phyloP scores from a whole-genome alignment of 345 rosid genomes.

The Crucihimalaya himalaica region DNA sequence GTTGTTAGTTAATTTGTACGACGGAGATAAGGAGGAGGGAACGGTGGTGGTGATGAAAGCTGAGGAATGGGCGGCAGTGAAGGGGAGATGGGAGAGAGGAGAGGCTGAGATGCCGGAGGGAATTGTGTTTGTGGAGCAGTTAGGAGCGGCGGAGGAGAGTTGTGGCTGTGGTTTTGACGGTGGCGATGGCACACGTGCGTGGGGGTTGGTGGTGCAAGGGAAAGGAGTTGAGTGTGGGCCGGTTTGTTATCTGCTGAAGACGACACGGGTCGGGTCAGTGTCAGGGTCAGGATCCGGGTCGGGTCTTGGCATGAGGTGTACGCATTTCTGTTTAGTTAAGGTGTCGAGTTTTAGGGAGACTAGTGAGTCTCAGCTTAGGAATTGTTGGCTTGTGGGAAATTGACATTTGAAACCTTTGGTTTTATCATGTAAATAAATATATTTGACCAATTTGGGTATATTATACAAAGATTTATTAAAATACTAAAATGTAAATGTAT shows the following conservation, averaged over 20 bases:
- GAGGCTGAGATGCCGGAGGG: constrained; percentile 44
- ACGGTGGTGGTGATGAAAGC: constrained; percentile 41
- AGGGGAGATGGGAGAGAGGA: constrained; percentile 40
- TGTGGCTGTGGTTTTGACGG: constrained; percentile 62
- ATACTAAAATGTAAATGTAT: too few relatives aligned
- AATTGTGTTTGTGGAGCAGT: constrained; percentile 37
- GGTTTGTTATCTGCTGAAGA: constrained; percentile 69
- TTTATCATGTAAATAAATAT: background rate
- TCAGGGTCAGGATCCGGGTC: constrained; percentile 50
- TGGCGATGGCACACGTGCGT: constrained; percentile 47
- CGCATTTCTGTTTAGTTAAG: constrained; percentile 67
- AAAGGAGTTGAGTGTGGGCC: constrained; percentile 54
- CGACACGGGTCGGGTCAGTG: constrained; percentile 52
- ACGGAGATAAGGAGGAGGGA: constrained; percentile 24
- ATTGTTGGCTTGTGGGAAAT: constrained; percentile 59
- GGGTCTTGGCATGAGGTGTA: constrained; percentile 53
- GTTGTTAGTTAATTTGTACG: constrained; percentile 31
- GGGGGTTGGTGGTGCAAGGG: constrained; percentile 89
- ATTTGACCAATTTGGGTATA: background rate
- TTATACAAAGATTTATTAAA: too few relatives aligned
- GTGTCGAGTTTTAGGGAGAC: constrained; percentile 64
- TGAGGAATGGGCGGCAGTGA: constrained; percentile 39
- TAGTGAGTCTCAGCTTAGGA: constrained; percentile 55
- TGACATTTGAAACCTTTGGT: background rate
- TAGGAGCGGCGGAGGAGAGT: constrained; percentile 31